A percentile compares a stretch with the other conserved stretches of the same genome.
Conservation (phyloP, 73 alveolate genomes). For the Paramecium tetraurelia region DNA sequence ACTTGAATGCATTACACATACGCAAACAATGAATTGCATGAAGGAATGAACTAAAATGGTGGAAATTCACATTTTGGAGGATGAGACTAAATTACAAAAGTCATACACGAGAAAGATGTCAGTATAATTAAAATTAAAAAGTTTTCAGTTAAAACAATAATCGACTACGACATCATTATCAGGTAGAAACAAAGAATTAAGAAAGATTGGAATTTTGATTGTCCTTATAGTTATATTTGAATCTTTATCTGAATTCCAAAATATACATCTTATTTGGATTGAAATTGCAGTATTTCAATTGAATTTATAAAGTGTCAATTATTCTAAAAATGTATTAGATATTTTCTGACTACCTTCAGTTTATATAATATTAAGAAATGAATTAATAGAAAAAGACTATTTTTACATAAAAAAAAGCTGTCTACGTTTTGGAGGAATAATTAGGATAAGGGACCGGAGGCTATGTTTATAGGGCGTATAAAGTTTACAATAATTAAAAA, state of each 20-base stretch:
- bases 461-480: neutral
- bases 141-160: neutral
- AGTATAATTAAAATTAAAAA: neutral
- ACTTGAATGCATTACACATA: neutral
- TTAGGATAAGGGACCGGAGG: neutral
- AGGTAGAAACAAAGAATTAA: neutral
- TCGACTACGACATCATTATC: neutral
- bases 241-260: too few species aligned
- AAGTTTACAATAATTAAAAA: neutral
- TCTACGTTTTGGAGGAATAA: neutral
- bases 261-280: too few species aligned
- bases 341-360: neutral
- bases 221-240: neutral
- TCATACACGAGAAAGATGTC: neutral
- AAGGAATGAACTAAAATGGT: neutral
- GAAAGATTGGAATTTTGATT: too few species aligned
- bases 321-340: too few species aligned
- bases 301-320: too few species aligned
- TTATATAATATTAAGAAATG: neutral
- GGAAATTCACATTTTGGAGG: neutral
- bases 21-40: neutral
- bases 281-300: neutral
- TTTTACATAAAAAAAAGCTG: neutral
- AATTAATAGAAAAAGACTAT: neutral
- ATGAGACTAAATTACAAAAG: neutral